Percentiles rank a stretch among this genome's conserved stretches.
Evolutionary conservation across 1,284 basidiomycete species (phyloP).

Genomic region (Microbotryum scabiosae): DNA sequence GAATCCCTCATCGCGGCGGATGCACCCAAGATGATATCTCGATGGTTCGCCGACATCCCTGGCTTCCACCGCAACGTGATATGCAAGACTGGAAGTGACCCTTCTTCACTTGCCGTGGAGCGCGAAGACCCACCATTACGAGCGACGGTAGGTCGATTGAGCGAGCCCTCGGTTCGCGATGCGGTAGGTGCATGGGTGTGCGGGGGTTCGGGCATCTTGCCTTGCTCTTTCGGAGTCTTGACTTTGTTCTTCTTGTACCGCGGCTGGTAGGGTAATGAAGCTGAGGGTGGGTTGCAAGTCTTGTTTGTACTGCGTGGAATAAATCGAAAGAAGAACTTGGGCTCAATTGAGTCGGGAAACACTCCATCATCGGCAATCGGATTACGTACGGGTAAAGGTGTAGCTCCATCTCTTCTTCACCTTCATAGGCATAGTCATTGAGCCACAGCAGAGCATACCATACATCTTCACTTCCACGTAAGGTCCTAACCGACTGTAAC

Average conservation of each 20-base stretch:
- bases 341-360: not conserved
- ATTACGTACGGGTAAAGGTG: not conserved
- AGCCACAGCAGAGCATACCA: not conserved
- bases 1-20: slow-evolving; percentile 3
- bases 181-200: not conserved
- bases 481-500: not conserved
- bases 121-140: too few species aligned
- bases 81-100: not conserved
- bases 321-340: not conserved
- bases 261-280: too few species aligned
- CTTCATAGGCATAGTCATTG: not conserved
- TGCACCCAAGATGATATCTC: not conserved
- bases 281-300: too few species aligned
- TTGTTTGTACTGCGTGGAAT: too few species aligned
- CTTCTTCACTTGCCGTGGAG: too few species aligned
- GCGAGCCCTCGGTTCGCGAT: not conserved
- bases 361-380: not conserved
- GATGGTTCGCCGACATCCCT: slow-evolving; percentile 6
- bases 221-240: not conserved
- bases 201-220: not conserved
- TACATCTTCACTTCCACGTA: not conserved
- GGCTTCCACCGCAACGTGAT: slow-evolving; percentile 4
- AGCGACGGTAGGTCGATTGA: not conserved
- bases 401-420: not conserved
- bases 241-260: too few species aligned